Evolutionary conservation across 2,329 filamentous ascomycete genomes (phyloP), one percentile per base, ranked within the genome.

Genomic region (Nigrograna mackinnonii): DNA sequence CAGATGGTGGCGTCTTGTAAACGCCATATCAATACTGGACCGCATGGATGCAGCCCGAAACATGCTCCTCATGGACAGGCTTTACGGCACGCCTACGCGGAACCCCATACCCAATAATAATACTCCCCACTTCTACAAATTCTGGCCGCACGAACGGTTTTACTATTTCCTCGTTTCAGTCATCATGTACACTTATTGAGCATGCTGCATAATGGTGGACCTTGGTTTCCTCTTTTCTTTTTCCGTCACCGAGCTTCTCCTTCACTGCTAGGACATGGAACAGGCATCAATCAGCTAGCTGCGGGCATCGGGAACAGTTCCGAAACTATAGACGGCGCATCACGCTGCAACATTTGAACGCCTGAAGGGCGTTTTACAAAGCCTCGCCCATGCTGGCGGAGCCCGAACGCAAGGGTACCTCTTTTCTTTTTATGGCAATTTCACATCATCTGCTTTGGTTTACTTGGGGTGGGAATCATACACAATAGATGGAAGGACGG

Each of bases 121-220:
- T 45, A 14, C n/a, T 31, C 22, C 19, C 16, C 36, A 20, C 39
- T 38, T 47, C 36, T 48, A 28, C 39, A 39, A 39, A 44, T 34
- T 39, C 42, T 18, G 41, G 22, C 21, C 22, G 39, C 28, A 18
- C 19, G 17, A 16, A 34, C 30, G 16, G 13, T 3, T 34, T 16
- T 16, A 17, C 26, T 32, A 36, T 40, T 46, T 48, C 40, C 28
- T 22, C 37, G 28, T 49, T 42, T 39, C 34, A 24, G 41, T 52
- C 47, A 46, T 55, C 47, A 34, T 64, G 61, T 64, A 64, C 52
- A 62, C 55, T 42, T 54, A 55, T 52, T 51, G 47, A 46, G 45
- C 50, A 40, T 42, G 44, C 38, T 47, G 46, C 49, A 45, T 54
- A 50, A 44, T 22, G 37, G 37, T 42, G 34, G 43, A 26, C 43